Conservation (phyloP, 371 early-diverging fungal genomes). For the Saksenaea vasiformis region DNA sequence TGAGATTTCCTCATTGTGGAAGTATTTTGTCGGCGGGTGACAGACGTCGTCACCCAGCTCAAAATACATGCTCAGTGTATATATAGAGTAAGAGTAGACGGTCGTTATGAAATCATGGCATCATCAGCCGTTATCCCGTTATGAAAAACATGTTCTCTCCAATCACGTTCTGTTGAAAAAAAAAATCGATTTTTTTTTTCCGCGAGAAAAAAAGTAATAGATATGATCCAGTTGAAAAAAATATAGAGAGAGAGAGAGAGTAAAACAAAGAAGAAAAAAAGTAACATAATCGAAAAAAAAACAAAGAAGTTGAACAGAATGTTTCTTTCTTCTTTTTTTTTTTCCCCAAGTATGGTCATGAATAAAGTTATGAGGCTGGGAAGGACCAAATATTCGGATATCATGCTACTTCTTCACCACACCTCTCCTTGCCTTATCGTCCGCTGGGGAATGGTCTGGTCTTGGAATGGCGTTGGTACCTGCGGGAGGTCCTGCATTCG, state of each 20-base stretch:
- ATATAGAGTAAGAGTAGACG: no score
- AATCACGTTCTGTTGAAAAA: neutral
- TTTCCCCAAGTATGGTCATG: constrained; percentile 1
- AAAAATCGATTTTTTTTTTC: neutral
- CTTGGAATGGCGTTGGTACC: neutral
- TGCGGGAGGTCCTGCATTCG: constrained; percentile 3
- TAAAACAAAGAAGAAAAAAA: neutral
- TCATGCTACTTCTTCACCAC: constrained; percentile 4
- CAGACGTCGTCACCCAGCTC: no score
- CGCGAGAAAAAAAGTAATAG: neutral
- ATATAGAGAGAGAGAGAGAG: neutral
- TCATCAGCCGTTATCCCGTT: neutral
- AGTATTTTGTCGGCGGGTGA: no score
- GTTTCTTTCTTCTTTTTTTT: constrained; percentile 5
- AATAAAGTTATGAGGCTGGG: neutral
- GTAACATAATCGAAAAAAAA: neutral
- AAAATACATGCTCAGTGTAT: no score
- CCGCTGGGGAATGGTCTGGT: constrained; percentile 2
- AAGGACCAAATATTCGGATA: constrained; percentile 1
- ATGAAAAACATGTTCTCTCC: neutral
- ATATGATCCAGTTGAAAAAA: neutral
- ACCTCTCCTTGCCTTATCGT: constrained; percentile 4
- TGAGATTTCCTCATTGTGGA: no score
- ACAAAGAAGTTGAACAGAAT: neutral
- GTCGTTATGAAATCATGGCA: no score